phyloP scores from a whole-genome alignment of 177 flowering plant genomes.

The Vitis hybrid region DNA sequence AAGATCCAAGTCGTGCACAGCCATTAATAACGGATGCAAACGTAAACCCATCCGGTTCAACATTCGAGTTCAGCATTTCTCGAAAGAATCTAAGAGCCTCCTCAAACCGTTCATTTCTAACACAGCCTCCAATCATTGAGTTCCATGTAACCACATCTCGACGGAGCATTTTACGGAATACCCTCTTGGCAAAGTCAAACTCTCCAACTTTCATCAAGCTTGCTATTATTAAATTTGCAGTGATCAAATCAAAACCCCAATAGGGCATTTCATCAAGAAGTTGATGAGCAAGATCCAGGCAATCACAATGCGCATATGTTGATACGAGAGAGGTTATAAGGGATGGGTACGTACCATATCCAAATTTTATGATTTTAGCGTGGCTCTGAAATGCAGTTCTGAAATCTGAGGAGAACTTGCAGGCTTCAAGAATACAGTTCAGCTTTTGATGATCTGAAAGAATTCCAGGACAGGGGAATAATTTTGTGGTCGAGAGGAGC shows the following conservation, averaged over 20 bases:
- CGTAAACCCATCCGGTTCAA: slow-evolving; percentile 69
- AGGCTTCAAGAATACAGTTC: slow-evolving; percentile 16
- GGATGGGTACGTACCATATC: slow-evolving; percentile 42
- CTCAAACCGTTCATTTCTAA: slow-evolving; percentile 36
- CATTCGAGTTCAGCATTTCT: slow-evolving; percentile 41
- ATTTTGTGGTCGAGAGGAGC: neutral
- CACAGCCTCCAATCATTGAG: slow-evolving; percentile 49
- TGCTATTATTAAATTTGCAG: slow-evolving; percentile 38
- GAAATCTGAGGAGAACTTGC: slow-evolving; percentile 14
- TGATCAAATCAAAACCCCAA: slow-evolving; percentile 24
- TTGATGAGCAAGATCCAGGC: slow-evolving; percentile 20
- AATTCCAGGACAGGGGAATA: neutral
- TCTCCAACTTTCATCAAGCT: slow-evolving; percentile 46
- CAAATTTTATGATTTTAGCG: slow-evolving; percentile 42
- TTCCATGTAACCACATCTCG: slow-evolving; percentile 58
- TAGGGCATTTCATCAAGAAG: slow-evolving; percentile 33
- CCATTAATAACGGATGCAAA: slow-evolving; percentile 55
- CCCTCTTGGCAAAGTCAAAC: slow-evolving; percentile 39
- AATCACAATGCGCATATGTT: slow-evolving; percentile 30
- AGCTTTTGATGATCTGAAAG: slow-evolving; percentile 21
- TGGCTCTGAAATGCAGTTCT: slow-evolving; percentile 26
- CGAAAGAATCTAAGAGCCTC: slow-evolving; percentile 47
- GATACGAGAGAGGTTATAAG: slow-evolving; percentile 36
- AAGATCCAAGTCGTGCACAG: slow-evolving; percentile 52
- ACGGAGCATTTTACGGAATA: slow-evolving; percentile 38